These are phyloP conservation scores for Lipomyces yamadae DNA, from an alignment of 805 yeast genomes.

Conservation along the genomic window DNA sequence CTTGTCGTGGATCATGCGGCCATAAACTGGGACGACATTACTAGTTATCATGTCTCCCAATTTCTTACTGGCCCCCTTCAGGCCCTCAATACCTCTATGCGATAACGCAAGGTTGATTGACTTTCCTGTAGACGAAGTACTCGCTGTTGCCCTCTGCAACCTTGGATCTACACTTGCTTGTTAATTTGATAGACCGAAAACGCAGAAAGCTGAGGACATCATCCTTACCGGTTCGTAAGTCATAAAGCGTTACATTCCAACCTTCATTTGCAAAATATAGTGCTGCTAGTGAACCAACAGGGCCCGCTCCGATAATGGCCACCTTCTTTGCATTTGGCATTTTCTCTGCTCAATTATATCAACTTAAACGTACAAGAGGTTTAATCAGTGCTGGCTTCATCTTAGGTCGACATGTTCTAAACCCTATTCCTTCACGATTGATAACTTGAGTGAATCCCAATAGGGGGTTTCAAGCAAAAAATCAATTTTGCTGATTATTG, in stretches of 20 bases:
- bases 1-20: constrained; percentile 83
- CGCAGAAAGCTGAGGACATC: neutral
- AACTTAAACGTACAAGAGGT: too few relatives aligned
- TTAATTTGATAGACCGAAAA: neutral
- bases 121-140: constrained; percentile 33
- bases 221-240: constrained; percentile 72
- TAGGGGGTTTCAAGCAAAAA: too few relatives aligned
- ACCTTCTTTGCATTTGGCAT: constrained; percentile 13
- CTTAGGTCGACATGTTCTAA: neutral
- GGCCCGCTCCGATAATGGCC: constrained; percentile 79
- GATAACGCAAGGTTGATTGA: constrained; percentile 91
- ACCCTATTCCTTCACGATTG: neutral
- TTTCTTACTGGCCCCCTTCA: constrained; percentile 62
- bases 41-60: constrained; percentile 61
- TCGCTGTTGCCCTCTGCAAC: constrained; percentile 8
- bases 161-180: constrained; percentile 23
- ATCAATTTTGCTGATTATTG: too few relatives aligned
- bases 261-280: constrained; percentile 78
- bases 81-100: constrained; percentile 76
- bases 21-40: constrained; percentile 80
- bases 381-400: too few relatives aligned
- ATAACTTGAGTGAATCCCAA: too few relatives aligned
- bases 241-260: constrained; percentile 71
- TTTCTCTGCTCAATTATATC: neutral
- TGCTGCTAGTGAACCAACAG: constrained; percentile 85